phyloP scores from a whole-genome alignment of 2,329 filamentous ascomycete species.

The Sclerotinia subarctica region DNA sequence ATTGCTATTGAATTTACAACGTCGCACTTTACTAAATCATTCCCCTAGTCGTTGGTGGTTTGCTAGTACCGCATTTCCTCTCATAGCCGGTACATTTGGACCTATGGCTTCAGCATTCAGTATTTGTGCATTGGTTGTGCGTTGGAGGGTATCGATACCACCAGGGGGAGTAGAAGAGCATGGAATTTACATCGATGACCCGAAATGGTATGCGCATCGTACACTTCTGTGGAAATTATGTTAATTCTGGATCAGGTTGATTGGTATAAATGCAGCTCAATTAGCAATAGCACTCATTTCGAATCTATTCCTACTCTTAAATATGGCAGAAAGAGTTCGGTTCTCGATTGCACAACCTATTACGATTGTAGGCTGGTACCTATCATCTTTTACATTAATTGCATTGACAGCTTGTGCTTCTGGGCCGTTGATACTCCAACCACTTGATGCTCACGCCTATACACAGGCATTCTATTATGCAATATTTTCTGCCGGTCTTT shows the following conservation, averaged over 20 bases:
- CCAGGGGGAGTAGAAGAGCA: slow-evolving; percentile 50
- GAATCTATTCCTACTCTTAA: slow-evolving; percentile 79
- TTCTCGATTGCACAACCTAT: slow-evolving; percentile 80
- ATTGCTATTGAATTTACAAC: background rate
- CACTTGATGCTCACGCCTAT: slow-evolving; percentile 56
- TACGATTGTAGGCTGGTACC: slow-evolving; percentile 76
- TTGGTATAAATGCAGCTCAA: slow-evolving; percentile 73
- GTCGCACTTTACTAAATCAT: background rate
- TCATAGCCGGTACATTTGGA: slow-evolving; percentile 79
- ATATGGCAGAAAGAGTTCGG: slow-evolving; percentile 76
- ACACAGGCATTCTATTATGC: slow-evolving; percentile 88
- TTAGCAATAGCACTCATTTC: slow-evolving; percentile 72
- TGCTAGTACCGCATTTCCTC: slow-evolving; percentile 63
- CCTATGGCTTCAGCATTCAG: slow-evolving; percentile 86
- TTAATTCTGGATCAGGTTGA: slow-evolving; percentile 50
- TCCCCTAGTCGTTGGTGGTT: slow-evolving; percentile 54
- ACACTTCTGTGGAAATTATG: background rate
- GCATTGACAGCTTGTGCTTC: slow-evolving; percentile 64
- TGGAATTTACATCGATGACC: slow-evolving; percentile 61
- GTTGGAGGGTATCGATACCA: slow-evolving; percentile 64
- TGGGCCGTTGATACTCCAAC: slow-evolving; percentile 51
- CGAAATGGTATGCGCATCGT: slow-evolving; percentile 57
- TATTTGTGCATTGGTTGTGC: slow-evolving; percentile 77
- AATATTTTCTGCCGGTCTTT: slow-evolving; percentile 71
- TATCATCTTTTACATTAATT: slow-evolving; percentile 62